Evolutionary conservation across 2,329 filamentous ascomycete species (phyloP), one percentile per base, ranked within the genome.

Genomic region (Colletotrichum liriopes): DNA sequence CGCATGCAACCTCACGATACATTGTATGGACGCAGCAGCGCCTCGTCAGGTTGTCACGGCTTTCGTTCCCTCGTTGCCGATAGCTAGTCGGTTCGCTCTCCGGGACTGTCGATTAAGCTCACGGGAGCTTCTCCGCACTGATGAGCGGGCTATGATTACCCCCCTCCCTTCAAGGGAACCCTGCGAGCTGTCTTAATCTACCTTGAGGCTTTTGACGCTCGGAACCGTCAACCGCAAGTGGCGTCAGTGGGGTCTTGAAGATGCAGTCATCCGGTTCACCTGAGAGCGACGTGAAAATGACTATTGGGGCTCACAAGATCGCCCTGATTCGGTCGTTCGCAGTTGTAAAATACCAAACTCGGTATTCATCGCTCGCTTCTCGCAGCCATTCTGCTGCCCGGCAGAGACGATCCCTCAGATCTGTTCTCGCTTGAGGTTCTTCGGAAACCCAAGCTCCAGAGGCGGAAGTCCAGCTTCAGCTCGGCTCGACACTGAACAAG

Each of bases 21-120:
- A 49, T 14, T 63, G 45, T 20, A 20, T 63, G 2, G 43, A 18
- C 45, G 45, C 5, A 51, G 18, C 39, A n/a, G 12, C 11, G 41
- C 35, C 12, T 29, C 20, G 5, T 26, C 45, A 49, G 37, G 16
- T 54, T 14, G 23, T 43, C 43, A 23, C 65, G 70, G 70, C 65
- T 69, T 11, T 18, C 11, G 18, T 65, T 72, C 66, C 70, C 70
- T 72, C 20, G n/a, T 49, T 72, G 60, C 70, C 70, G 65, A 55
- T n/a, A 60, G 16, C 70, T 72, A 29, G 43, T 70, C 65, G 60
- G 66, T 32, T 60, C 39, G 51, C 45, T 29, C 43, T 20, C 69
- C 69, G 69, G 52, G 18, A 32, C 23, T 60, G 23, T 35, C 14
- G 23, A n/a, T n/a, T 32, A 51, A 52, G 52, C 32, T 67, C 39